A percentile compares a stretch with the other conserved stretches of the same genome.
These are phyloP conservation scores for Oligophagozyma castellii DNA, from an alignment of 1,139 yeast species.

Conservation along the genomic window DNA sequence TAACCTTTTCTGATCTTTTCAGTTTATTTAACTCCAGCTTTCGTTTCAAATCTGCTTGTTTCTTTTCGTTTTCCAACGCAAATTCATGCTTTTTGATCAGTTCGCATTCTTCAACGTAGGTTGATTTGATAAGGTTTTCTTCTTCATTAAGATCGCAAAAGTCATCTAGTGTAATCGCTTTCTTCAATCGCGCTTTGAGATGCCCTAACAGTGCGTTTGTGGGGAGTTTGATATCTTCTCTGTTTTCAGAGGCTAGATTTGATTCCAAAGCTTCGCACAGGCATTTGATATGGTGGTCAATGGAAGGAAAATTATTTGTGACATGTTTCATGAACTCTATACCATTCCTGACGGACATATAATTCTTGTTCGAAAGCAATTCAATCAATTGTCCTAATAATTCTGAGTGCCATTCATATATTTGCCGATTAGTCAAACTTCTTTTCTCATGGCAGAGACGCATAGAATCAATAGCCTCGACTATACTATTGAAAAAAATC, in stretches of 20 bases:
- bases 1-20: conserved; percentile 8
- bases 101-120: conserved; percentile 14
- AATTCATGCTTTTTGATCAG: conserved; percentile 16
- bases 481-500: conserved; percentile 47
- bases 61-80: conserved; percentile 21
- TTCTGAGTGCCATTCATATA: conserved; percentile 43
- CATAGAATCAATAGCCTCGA: conserved; percentile 20
- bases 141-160: conserved; percentile 32
- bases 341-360: conserved; percentile 72
- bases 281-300: conserved; percentile 52
- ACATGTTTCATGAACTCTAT: conserved; percentile 65
- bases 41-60: conserved; percentile 16
- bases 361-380: conserved; percentile 40
- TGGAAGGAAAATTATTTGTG: conserved; percentile 50
- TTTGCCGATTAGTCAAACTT: conserved; percentile 16
- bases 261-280: conserved; percentile 36
- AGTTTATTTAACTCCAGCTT: conserved; percentile 12
- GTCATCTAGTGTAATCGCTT: conserved; percentile 48
- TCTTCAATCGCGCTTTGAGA: conserved; percentile 41
- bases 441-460: too few species aligned
- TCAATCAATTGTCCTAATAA: conserved; percentile 34
- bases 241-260: conserved; percentile 39
- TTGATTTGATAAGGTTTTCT: conserved; percentile 20
- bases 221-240: conserved; percentile 75
- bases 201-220: conserved; percentile 69